Evolutionary conservation across 805 yeast genomes (phyloP).

Genomic region (Spathaspora hagerdaliae): DNA sequence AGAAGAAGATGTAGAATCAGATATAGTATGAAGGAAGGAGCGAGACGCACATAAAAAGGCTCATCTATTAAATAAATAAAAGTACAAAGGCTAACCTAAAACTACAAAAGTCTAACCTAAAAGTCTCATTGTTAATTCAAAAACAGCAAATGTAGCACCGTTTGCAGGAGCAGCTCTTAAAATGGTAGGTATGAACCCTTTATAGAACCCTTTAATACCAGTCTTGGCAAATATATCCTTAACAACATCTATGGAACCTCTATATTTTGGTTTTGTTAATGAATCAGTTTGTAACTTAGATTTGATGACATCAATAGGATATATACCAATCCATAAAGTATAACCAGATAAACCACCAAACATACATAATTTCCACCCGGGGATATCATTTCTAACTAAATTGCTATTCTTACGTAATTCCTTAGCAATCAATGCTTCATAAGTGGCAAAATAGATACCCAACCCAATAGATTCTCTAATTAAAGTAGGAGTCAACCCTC

Average conservation of each 20-base stretch:
- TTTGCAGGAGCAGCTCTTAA: constrained; percentile 98
- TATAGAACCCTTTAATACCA: constrained; percentile 77
- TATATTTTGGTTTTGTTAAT: constrained; percentile 55
- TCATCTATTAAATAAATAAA: too few relatives aligned
- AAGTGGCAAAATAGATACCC: constrained; percentile 85
- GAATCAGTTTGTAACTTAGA: constrained; percentile 75
- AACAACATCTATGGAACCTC: constrained; percentile 56
- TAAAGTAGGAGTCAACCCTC: constrained; percentile 81
- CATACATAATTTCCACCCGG: constrained; percentile 80
- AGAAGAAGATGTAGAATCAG: too few relatives aligned
- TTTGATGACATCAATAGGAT: constrained; percentile 90
- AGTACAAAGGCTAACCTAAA: background rate
- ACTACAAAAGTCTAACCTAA: constrained; percentile 23
- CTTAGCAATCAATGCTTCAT: constrained; percentile 77
- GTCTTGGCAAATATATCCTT: constrained; percentile 47
- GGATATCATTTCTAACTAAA: constrained; percentile 64
- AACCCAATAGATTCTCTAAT: constrained; percentile 83
- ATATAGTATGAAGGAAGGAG: too few relatives aligned
- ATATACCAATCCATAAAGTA: constrained; percentile 77
- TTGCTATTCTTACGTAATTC: constrained; percentile 46
- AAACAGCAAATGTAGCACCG: constrained; percentile 93
- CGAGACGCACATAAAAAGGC: too few relatives aligned
- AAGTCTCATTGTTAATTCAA: constrained; percentile 81
- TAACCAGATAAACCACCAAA: constrained; percentile 93
- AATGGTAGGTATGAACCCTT: constrained; percentile 89